Evolutionary conservation across 1,284 basidiomycete genomes (phyloP).

Genomic region (Sanghuangporus weigelae): DNA sequence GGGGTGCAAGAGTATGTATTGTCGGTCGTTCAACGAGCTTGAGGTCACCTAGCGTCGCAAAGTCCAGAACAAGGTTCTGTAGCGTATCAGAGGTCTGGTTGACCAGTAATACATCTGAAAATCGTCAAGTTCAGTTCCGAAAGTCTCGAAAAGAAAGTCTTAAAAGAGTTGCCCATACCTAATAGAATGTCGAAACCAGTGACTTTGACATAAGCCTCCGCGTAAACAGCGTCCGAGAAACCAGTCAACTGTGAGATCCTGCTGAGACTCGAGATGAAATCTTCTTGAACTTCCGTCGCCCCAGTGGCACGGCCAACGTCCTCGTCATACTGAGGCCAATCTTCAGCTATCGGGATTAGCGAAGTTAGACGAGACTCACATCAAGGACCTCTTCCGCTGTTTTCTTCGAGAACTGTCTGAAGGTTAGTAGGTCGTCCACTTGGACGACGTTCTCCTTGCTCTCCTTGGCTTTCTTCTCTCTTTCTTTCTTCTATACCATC

Average conservation of each 20-base stretch:
- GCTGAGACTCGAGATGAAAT: conserved; percentile 95
- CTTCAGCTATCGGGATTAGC: background rate
- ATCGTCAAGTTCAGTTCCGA: background rate
- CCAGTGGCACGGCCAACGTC: conserved; percentile 93
- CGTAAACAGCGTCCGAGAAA: conserved; percentile 99
- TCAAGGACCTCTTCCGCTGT: conserved; percentile 75
- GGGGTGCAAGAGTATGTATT: conserved; percentile 90
- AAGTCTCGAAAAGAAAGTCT: background rate
- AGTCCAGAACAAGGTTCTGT: conserved; percentile 96
- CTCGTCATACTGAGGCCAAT: conserved; percentile 67
- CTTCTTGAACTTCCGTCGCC: conserved; percentile 77
- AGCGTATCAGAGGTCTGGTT: conserved; percentile 95
- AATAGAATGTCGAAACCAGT: conserved; percentile 97
- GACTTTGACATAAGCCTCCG: conserved; percentile 97
- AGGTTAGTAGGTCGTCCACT: conserved; percentile 88
- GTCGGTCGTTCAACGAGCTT: conserved; percentile 96
- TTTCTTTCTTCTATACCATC: conserved; percentile 62
- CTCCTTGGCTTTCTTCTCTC: conserved; percentile 83
- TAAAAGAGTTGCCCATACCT: conserved; percentile 41
- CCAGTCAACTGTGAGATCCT: conserved; percentile 94
- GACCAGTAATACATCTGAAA: conserved; percentile 86
- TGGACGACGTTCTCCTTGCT: conserved; percentile 76
- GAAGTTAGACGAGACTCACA: conserved; percentile 41
- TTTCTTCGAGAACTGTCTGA: conserved; percentile 96
- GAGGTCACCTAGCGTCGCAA: conserved; percentile 95